phyloP scores from a whole-genome alignment of 176 grass and related monocot genomes.

The Olyra latifolia region DNA sequence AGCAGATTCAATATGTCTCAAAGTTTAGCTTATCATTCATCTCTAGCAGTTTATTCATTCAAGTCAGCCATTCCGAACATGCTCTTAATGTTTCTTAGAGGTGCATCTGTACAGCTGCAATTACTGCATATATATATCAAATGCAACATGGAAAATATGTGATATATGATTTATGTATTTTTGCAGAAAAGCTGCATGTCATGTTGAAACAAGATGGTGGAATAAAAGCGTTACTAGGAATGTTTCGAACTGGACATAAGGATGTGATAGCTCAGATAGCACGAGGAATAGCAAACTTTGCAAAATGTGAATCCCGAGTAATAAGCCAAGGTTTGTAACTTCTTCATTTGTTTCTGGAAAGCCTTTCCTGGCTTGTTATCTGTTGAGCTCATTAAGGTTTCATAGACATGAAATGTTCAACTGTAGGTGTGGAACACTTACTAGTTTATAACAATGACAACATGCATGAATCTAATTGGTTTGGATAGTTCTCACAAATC shows the following conservation, averaged over 20 bases:
- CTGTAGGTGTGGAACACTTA: neutral
- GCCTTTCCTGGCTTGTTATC: constrained; percentile 14
- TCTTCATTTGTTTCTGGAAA: neutral
- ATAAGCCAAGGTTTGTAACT: constrained; percentile 66
- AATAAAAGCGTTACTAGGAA: constrained; percentile 77
- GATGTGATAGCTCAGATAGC: constrained; percentile 95
- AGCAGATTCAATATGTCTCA: no score
- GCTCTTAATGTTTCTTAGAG: neutral
- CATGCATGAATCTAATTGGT: neutral
- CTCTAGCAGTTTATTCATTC: no score
- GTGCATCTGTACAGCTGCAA: neutral
- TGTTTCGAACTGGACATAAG: constrained; percentile 60
- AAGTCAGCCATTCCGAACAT: no score
- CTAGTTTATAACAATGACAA: neutral
- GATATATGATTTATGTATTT: neutral
- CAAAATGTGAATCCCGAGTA: constrained; percentile 96
- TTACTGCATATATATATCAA: neutral
- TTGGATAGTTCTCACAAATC: neutral
- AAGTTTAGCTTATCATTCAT: no score
- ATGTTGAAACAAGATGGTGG: constrained; percentile 87
- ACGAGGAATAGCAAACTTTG: constrained; percentile 93
- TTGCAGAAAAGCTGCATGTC: constrained; percentile 70
- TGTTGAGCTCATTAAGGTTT: constrained; percentile 10
- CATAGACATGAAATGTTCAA: neutral
- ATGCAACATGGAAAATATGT: neutral